Evolutionary conservation across 1,139 yeast species (phyloP).

Genomic region (Yamadazyma dendronema): DNA sequence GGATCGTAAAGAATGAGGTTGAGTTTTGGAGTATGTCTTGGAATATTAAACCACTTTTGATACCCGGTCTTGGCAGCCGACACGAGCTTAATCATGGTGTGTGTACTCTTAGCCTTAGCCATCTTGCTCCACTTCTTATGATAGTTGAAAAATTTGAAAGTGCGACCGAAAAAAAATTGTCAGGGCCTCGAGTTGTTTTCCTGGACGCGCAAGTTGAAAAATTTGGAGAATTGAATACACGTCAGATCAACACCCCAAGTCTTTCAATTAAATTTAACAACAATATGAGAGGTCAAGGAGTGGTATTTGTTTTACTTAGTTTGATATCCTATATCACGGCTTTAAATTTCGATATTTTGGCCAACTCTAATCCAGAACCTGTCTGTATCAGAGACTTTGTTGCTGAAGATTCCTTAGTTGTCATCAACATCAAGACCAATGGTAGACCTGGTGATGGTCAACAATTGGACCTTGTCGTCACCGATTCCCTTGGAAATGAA

Average conservation of each 20-base stretch:
- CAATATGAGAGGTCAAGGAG: constrained; percentile 7
- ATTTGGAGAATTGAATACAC: constrained; percentile 8
- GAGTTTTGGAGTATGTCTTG: constrained; percentile 76
- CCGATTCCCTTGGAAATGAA: constrained; percentile 70
- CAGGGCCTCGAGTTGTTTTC: too few relatives aligned
- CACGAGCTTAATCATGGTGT: constrained; percentile 55
- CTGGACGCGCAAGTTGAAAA: constrained; percentile 11
- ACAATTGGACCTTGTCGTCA: constrained; percentile 57
- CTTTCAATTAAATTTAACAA: neutral
- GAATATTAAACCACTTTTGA: constrained; percentile 75
- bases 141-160: constrained; percentile 1
- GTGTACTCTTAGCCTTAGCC: constrained; percentile 46
- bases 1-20: constrained; percentile 92
- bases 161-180: too few relatives aligned
- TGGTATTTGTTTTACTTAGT: constrained; percentile 15
- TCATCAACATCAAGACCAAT: constrained; percentile 69
- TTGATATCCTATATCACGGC: constrained; percentile 25
- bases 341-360: constrained; percentile 42
- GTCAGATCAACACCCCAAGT: constrained; percentile 12
- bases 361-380: constrained; percentile 35
- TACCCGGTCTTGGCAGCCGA: constrained; percentile 89
- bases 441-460: constrained; percentile 88
- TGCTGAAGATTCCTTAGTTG: constrained; percentile 78
- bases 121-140: constrained; percentile 18
- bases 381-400: constrained; percentile 90